phyloP scores from a whole-genome alignment of 192 early-diverging fungal genomes.

The Chytriomyces sp. region DNA sequence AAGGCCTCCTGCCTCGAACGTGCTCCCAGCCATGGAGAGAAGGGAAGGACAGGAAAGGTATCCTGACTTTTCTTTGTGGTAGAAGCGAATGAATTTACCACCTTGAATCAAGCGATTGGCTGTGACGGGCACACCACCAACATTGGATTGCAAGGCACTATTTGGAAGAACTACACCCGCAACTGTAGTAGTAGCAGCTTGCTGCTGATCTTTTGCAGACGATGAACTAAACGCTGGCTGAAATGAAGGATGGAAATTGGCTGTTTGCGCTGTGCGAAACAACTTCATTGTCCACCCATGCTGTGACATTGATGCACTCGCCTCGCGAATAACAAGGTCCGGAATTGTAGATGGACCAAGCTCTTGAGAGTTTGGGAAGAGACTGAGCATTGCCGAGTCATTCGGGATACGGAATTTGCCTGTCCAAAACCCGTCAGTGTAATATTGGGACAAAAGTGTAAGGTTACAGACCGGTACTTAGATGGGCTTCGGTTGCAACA shows the following conservation, averaged over 20 bases:
- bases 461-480: slow-evolving; percentile 27
- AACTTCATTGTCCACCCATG: slow-evolving; percentile 36
- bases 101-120: slow-evolving; percentile 20
- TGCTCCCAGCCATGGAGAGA: slow-evolving; percentile 9
- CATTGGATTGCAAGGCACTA: neutral
- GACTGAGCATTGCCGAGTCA: slow-evolving; percentile 25
- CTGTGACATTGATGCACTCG: slow-evolving; percentile 12
- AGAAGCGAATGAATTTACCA: slow-evolving; percentile 38
- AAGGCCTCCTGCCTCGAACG: slow-evolving; percentile 11
- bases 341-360: neutral
- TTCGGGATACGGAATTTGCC: slow-evolving; percentile 21
- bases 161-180: neutral
- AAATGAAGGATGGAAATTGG: slow-evolving; percentile 8
- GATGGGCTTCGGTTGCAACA: slow-evolving; percentile 31
- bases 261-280: slow-evolving; percentile 24
- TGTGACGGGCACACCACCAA: neutral
- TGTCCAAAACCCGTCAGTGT: too few relatives aligned
- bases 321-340: slow-evolving; percentile 21
- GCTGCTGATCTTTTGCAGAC: neutral
- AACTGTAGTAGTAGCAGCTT: neutral
- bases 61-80: slow-evolving; percentile 39
- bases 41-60: slow-evolving; percentile 27
- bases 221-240: neutral
- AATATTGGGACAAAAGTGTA: too few relatives aligned
- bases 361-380: neutral